Base-by-base conservation (phyloP, 1,139 yeast species). In the Kazachstania sp. region DNA sequence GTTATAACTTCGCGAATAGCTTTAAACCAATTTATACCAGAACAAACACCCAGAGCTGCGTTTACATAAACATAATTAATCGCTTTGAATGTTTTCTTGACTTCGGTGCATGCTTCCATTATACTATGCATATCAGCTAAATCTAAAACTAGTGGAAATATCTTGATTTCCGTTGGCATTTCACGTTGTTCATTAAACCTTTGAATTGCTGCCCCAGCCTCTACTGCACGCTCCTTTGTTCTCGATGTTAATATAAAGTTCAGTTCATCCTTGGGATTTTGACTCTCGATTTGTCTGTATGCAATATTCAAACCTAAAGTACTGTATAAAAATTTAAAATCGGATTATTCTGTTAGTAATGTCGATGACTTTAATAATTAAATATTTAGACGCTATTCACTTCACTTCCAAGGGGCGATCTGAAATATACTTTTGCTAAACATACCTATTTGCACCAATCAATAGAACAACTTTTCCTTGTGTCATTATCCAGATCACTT, bases 71-170 rank as follows among this genome's bases (percentile, higher is more conserved):
- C 64, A 62, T 81, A 86, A 65, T 92, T 92, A 38, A 92, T 74
- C 45, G 77, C 75, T n/a, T 64, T 60, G 67, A 79, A 87, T 52
- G 80, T 76, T 54, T 78, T 74, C 51, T 69, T 70, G 51, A 92
- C 66, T 47, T 85, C 95, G 54, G 81, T 73, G 46, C 79, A 78
- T 0, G 95, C 95, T 13, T 78, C 72, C 35, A 85, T 69, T 13
- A 90, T 77, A 0, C 95, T 86, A 7, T 86, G 83, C 95, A 90
- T 87, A 58, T 84, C 79, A n/a, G 88, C 75, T 61, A 90, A 87
- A 64, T 92, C 97, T 23, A 92, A 79, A 43, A 88, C 70, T 3
- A 88, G 64, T 55, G 90, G 88, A 66, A 90, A 97, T 60, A 83
- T 88, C 59, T 85, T 94, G 7, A 88, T 72, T 35, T 73, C 70